Percentiles rank a stretch among this genome's conserved stretches.
phyloP scores from a whole-genome alignment of 371 early-diverging fungal species.

The Syncephalastrum sp. region DNA sequence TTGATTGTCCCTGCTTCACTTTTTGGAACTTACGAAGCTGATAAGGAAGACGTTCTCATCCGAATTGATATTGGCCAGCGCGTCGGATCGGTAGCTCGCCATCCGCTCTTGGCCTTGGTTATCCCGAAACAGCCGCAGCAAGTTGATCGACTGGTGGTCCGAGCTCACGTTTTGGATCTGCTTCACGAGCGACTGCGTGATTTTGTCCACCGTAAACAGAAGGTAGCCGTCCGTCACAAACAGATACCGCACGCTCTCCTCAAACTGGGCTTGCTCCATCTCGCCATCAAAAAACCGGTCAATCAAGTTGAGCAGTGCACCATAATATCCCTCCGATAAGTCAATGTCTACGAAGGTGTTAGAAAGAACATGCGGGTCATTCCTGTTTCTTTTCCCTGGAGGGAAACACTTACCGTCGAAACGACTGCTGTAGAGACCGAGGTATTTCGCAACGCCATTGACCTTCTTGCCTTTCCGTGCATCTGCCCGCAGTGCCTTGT shows the following conservation, averaged over 20 bases:
- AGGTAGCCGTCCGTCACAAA: conserved; percentile 85
- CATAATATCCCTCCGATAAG: conserved; percentile 65
- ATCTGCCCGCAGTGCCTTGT: conserved; percentile 56
- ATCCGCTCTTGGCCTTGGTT: conserved; percentile 16
- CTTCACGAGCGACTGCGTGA: conserved; percentile 74
- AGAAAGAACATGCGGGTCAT: not conserved
- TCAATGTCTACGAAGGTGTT: conserved; percentile 33
- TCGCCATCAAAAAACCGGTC: conserved; percentile 76
- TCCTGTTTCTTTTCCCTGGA: not conserved
- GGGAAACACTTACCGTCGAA: conserved; percentile 40
- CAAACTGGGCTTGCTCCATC: conserved; percentile 85
- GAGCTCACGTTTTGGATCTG: conserved; percentile 44
- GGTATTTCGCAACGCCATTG: conserved; percentile 75
- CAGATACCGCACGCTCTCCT: conserved; percentile 84
- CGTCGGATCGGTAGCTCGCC: conserved; percentile 75
- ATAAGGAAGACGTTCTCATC: conserved; percentile 86
- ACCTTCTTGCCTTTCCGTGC: conserved; percentile 56
- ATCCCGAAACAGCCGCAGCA: conserved; percentile 25
- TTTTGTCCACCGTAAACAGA: conserved; percentile 87
- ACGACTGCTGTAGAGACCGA: conserved; percentile 70
- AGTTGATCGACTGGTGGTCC: conserved; percentile 39
- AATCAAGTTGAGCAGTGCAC: conserved; percentile 70
- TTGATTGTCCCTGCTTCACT: not conserved
- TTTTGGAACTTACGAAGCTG: conserved; percentile 67
- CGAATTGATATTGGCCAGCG: conserved; percentile 71